phyloP scores from a whole-genome alignment of 2,329 filamentous ascomycete species.

The Fusarium chaquense region DNA sequence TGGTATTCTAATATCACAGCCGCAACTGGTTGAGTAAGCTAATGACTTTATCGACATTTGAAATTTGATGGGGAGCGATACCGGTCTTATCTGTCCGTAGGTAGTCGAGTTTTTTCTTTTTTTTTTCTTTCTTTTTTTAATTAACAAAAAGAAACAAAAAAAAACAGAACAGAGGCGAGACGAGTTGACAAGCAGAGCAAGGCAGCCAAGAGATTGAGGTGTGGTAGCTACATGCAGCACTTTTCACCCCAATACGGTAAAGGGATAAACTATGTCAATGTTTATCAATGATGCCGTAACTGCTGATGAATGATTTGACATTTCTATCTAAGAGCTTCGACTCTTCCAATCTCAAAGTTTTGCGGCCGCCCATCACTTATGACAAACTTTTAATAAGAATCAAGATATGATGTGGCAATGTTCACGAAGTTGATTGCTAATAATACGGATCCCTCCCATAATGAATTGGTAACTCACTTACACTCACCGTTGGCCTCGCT shows the following conservation, averaged over 20 bases:
- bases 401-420: conserved; percentile 26
- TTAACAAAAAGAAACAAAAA: not conserved
- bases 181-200: not conserved
- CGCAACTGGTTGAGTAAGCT: conserved; percentile 31
- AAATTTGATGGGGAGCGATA: conserved; percentile 6
- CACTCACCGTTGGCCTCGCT: not conserved
- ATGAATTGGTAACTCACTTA: conserved; percentile 4
- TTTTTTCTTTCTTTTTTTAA: too few relatives aligned
- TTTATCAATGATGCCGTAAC: conserved; percentile 43
- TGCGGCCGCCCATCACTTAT: conserved; percentile 4
- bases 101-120: not conserved
- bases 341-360: conserved; percentile 3
- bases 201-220: conserved; percentile 15
- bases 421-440: conserved; percentile 27
- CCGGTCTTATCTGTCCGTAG: not conserved
- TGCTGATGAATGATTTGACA: conserved; percentile 39
- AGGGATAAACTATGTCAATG: conserved; percentile 33
- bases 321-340: conserved; percentile 31
- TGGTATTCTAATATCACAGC: conserved; percentile 4
- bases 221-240: conserved; percentile 27
- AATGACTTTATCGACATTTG: not conserved
- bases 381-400: conserved; percentile 3
- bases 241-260: conserved; percentile 27
- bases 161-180: conserved; percentile 17
- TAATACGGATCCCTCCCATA: not conserved